These are phyloP conservation scores for Geotrichum histeridarum DNA, from an alignment of 1,139 yeast species.

Conservation along the genomic window DNA sequence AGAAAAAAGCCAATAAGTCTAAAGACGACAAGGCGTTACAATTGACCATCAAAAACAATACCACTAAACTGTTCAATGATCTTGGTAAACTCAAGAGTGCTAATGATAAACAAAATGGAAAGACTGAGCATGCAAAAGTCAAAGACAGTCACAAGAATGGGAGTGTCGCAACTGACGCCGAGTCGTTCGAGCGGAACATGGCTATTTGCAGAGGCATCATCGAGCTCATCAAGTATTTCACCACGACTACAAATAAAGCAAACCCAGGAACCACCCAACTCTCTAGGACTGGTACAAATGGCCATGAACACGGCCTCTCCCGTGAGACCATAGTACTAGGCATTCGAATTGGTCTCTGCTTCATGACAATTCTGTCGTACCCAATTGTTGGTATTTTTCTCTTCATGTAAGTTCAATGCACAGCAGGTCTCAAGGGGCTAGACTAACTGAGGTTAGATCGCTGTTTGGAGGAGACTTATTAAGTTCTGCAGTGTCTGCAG, in stretches of 20 bases:
- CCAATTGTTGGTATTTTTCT: conserved; percentile 1
- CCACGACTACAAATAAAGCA: neutral
- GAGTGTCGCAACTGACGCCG: neutral
- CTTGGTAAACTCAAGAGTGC: no score
- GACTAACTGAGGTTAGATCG: neutral
- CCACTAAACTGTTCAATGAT: no score
- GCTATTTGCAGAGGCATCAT: neutral
- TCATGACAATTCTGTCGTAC: neutral
- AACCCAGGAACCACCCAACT: no score
- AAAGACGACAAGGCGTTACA: neutral
- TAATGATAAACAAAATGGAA: no score
- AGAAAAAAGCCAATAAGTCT: neutral
- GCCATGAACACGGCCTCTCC: no score
- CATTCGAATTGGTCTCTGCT: neutral
- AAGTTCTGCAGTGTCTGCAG: neutral
- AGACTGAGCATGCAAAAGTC: no score
- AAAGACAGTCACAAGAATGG: no score
- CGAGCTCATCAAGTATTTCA: neutral
- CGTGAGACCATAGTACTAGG: neutral
- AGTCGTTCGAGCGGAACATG: neutral
- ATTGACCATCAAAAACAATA: neutral
- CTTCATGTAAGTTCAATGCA: neutral
- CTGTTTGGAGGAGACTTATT: neutral
- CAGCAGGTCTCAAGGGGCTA: no score
- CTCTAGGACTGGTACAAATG: no score